Conservation (phyloP, 805 yeast genomes). For the Myxozyma geophila region DNA sequence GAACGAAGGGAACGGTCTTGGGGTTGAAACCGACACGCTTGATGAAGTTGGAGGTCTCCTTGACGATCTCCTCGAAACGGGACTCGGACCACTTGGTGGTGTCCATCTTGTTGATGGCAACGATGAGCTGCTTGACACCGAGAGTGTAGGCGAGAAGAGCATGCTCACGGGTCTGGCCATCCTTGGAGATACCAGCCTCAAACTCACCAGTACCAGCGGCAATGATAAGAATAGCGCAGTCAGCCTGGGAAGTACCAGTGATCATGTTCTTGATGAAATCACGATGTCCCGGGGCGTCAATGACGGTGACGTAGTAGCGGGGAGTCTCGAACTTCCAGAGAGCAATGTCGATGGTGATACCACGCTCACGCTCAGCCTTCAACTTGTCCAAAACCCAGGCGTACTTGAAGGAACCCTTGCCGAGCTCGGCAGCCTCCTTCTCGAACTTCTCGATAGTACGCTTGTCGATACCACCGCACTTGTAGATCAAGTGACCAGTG, state of each 20-base stretch:
- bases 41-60: conserved; percentile 79
- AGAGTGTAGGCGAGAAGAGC: conserved; percentile 87
- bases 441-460: conserved; percentile 98
- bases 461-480: conserved; percentile 98
- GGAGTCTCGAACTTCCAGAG: conserved; percentile 93
- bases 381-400: conserved; percentile 97
- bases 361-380: conserved; percentile 96
- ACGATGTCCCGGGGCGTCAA: conserved; percentile 96
- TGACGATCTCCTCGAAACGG: conserved; percentile 76
- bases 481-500: conserved; percentile 98
- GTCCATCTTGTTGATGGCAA: conserved; percentile 95
- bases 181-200: conserved; percentile 94
- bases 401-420: conserved; percentile 93
- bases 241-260: conserved; percentile 94
- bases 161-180: conserved; percentile 95
- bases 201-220: conserved; percentile 94
- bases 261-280: conserved; percentile 96
- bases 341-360: conserved; percentile 94
- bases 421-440: conserved; percentile 97
- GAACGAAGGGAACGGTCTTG: conserved; percentile 83
- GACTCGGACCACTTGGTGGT: conserved; percentile 84
- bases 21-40: conserved; percentile 86
- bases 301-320: conserved; percentile 85
- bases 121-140: conserved; percentile 85
- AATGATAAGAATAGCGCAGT: conserved; percentile 86